Base-by-base conservation (phyloP, 129 eudicot genomes). In the Tanacetum coccineum region DNA sequence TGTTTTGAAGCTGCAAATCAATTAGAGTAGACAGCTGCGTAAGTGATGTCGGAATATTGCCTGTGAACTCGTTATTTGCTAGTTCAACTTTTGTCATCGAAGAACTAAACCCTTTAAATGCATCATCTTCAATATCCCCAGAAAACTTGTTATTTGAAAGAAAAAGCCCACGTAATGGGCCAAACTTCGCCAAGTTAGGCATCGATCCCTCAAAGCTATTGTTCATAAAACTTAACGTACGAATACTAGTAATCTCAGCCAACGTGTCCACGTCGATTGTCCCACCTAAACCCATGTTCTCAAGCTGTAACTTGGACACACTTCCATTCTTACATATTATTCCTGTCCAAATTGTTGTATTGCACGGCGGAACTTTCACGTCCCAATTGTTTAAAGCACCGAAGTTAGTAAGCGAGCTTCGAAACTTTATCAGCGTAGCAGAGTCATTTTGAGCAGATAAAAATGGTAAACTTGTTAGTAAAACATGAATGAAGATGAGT, bases 251-350 rank as follows among this genome's bases (percentile, higher is more conserved):
- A n/a, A n/a, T n/a, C n/a, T n/a, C n/a, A n/a, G n/a, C n/a, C n/a
- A n/a, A n/a, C n/a, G n/a, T 19, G 9, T 79, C 80, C 20, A 85
- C 28, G 58, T 91, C 77, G 3, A 91, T 79, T 0, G 9, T 68
- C 17, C 97, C 97, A 7, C 71, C 47, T 26, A 91, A 76, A n/a
- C 88, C 82, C 97, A 87, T 85, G 70, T 54, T 58, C 60, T 91
- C 88, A 5, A 91, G 94, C 66, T 62, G 62, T 20, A 91, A 51
- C 9, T 96, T 96, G 1, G 3, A 3, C 25, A 87, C 66, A 6
- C 5, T 61, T 14, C 81, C 85, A 18, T 50, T 13, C 14, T 70
- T n/a, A n/a, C n/a, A n/a, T n/a, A n/a, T n/a, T n/a, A n/a, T n/a
- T n/a, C 96, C 96, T 2, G 42, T 80, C 96, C 97, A 91, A 12